These are phyloP conservation scores for Sergeia podlipaevii DNA, from an alignment of 208 protist genomes.

Conservation along the genomic window DNA sequence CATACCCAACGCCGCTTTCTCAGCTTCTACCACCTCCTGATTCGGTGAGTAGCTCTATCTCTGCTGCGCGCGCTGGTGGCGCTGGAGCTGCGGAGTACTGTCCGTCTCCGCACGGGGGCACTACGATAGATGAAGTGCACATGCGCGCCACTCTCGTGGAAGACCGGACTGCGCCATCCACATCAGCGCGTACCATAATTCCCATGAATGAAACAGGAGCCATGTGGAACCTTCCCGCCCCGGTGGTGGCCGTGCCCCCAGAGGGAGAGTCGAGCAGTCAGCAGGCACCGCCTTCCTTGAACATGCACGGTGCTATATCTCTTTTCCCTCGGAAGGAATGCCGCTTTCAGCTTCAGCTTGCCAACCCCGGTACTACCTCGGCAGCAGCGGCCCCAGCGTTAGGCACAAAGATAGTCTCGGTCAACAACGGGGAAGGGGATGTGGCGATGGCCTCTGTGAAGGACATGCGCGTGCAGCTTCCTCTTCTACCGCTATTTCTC, in stretches of 20 bases:
- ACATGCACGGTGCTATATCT: background rate
- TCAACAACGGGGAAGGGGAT: no score
- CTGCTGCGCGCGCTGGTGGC: background rate
- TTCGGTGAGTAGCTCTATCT: background rate
- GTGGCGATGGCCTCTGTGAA: background rate
- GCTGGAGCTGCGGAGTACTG: no score
- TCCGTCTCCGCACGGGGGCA: no score
- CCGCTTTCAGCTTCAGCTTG: slow-evolving; percentile 12
- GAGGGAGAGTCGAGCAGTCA: background rate
- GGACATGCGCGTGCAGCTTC: slow-evolving; percentile 26
- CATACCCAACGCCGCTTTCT: no score
- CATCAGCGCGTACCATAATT: no score
- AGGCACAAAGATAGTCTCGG: no score
- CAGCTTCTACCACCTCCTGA: slow-evolving; percentile 2
- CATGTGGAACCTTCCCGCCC: no score
- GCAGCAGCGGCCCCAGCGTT: no score
- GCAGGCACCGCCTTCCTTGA: background rate
- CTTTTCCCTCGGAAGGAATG: slow-evolving; percentile 5
- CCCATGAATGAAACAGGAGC: no score
- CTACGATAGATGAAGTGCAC: background rate
- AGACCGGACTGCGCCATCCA: background rate
- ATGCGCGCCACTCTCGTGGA: slow-evolving; percentile 7
- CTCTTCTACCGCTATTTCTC: slow-evolving; percentile 57
- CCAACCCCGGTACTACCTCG: no score
- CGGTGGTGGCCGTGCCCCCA: background rate